Base-by-base conservation (phyloP, 129 eudicot species). In the Solidago caesia region DNA sequence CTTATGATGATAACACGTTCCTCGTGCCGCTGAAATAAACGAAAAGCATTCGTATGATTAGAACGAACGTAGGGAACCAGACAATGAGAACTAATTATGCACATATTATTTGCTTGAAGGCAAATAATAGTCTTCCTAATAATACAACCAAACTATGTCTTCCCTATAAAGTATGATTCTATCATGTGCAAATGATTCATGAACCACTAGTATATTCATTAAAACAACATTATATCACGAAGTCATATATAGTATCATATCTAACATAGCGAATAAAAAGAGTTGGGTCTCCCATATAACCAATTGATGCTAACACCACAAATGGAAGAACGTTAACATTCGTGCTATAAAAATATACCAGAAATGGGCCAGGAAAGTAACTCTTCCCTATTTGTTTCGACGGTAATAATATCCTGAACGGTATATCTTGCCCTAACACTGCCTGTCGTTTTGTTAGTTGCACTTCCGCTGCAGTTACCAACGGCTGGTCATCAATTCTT, bases 1-100 rank as follows among this genome's bases (percentile, higher is more conserved):
- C 96, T 94, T 75, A 94, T 91, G 78, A 94, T 91, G 56, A 94
- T 85, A 47, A 94, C 99, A 69, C 97, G 90, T 80, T 94, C 99
- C 77, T 91, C 99, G 75, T 90, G 83, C 27, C 93, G 76, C 99
- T 94, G 91, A 71, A 81, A 80, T 67, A 64, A 33, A 73, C 15
- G 4, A 55, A 78, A 68, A 68, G 12, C 60, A 5, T 26, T 53
- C 12, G 56, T 49, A 55, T 72, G 46, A 67, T 82, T 51, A 41
- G 46, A 43, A 52, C 65, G 64, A 55, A 65, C 27, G 45, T 7
- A 29, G 21, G 73, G 14, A 79, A 33, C 52, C 66, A 78, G 13
- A 44, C 16, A 5, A 14, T 63, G 14, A 78, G 27, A 71, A 53
- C 53, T 71, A 71, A 44, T 26, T 51, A 49, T 14, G 57, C 46